Evolutionary conservation across 164 flowering plant species (phyloP), one percentile per base, ranked within the genome.

Genomic region (Taxillus chinensis): DNA sequence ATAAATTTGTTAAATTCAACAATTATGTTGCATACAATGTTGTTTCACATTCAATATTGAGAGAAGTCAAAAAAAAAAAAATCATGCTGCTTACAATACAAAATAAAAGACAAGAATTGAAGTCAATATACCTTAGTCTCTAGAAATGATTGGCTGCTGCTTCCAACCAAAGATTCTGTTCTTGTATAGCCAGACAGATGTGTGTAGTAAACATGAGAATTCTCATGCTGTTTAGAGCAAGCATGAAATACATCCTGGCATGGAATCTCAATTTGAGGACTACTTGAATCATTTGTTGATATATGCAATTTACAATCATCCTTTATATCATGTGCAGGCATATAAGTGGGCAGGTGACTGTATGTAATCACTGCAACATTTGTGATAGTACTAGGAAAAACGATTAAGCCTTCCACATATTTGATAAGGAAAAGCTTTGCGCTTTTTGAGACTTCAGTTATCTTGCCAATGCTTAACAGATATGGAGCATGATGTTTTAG

Each of bases 351-450:
- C n/a, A 64, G 4, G 27, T 49, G 65, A 65, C 62, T 41, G 63
- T 77, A 83, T 48, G 71, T 62, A 63, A 82, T 57, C 16, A 80
- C 55, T 65, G 92, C 87, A 45, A 80, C 76, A 68, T 72, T 82
- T 45, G 96, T 85, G 15, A 63, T 57, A 56, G 82, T 70, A 15
- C 79, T 80, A 27, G 95, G 96, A 53, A 81, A 79, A 59, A 91
- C 83, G 41, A 91, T 45, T 61, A 91, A 77, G 48, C 89, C 86
- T 62, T 83, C 80, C 55, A 73, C 58, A 65, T 80, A 79, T 66
- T 82, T 81, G 45, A 83, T 75, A 48, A 73, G 72, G 61, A 91
- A 78, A 66, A 64, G 37, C 52, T 75, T 63, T 8, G 43, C 38
- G 12, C 56, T 61, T 48, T 79, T 79, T 27, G 80, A 65, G 60